A percentile compares a stretch with the other conserved stretches of the same genome.
These are phyloP conservation scores for Areca catechu DNA, from an alignment of 176 grass and related monocot genomes.

Conservation along the genomic window DNA sequence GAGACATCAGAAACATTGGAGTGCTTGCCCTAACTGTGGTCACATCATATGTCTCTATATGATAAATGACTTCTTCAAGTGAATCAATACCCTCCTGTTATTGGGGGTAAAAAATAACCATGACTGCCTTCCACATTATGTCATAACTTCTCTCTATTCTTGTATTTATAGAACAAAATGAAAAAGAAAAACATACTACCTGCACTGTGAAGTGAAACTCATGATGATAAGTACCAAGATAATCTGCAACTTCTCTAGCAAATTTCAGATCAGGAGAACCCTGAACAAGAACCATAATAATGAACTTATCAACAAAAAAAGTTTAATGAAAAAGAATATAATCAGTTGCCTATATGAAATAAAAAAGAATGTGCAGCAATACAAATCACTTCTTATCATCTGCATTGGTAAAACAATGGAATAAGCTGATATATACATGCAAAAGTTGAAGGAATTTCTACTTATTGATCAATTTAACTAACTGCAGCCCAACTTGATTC, in stretches of 20 bases:
- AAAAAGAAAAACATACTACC: conserved; percentile 21
- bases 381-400: too few species aligned
- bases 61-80: conserved; percentile 91
- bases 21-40: conserved; percentile 94
- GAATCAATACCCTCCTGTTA: conserved; percentile 93
- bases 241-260: conserved; percentile 97
- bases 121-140: neutral
- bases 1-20: conserved; percentile 96
- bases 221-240: conserved; percentile 80
- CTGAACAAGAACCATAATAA: conserved; percentile 28
- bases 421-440: too few species aligned
- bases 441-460: too few species aligned
- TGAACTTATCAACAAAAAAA: neutral
- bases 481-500: too few species aligned
- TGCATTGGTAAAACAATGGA: too few species aligned
- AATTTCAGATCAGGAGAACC: conserved; percentile 98
- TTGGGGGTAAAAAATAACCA: conserved; percentile 8
- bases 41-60: conserved; percentile 84
- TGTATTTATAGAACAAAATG: too few species aligned
- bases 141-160: neutral
- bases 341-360: neutral
- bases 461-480: too few species aligned
- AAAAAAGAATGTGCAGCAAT: conserved; percentile 4
- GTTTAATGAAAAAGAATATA: too few species aligned
- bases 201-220: conserved; percentile 97